Evolutionary conservation across 345 rosid species (phyloP), one percentile per base, ranked within the genome.

Genomic region (Hevea brasiliensis): DNA sequence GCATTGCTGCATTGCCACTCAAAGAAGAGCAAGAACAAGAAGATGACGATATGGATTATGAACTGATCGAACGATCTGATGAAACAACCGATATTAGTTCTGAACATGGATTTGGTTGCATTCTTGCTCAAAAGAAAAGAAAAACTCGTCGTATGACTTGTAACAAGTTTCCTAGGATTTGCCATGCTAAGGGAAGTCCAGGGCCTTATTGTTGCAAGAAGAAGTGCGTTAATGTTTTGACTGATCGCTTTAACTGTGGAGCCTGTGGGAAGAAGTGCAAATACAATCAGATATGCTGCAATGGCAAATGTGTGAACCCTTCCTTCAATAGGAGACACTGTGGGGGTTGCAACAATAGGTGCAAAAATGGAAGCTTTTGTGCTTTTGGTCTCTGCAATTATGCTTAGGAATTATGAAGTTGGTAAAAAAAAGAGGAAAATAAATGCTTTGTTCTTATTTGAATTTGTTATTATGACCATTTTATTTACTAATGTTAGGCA

Each of bases 211-310:
- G 85, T 58, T 82, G 86, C 74, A 72, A 65, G 63, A 78, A 80
- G 66, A 84, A 71, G 74, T 73, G 87, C 44, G 86, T 84, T 0
- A 57, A 82, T 47, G 23, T 65, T 40, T 50, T n/a, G 1, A 67
- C 10, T 7, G 84, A 84, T 40, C 63, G 76, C 7, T 45, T 51
- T 4, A 84, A 82, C 32, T 82, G 86, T 29, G 87, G 89, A 7
- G 77, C 61, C 27, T 82, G 85, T 8, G 84, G 87, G 18, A 66
- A 73, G 57, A 86, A 77, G 74, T 86, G 86, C 72, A 84, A 68
- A 61, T 82, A 77, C 76, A 72, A 41, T n/a, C 78, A 80, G 67
- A 71, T 66, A 3, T 86, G 86, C 44, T 84, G 83, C 75, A 29
- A 71, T 48, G 87, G 86, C 12, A 82, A 70, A 68, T 82, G 87